Evolutionary conservation across 768 basidiomycete species (phyloP).

Genomic region (Sarcomyxa edulis): DNA sequence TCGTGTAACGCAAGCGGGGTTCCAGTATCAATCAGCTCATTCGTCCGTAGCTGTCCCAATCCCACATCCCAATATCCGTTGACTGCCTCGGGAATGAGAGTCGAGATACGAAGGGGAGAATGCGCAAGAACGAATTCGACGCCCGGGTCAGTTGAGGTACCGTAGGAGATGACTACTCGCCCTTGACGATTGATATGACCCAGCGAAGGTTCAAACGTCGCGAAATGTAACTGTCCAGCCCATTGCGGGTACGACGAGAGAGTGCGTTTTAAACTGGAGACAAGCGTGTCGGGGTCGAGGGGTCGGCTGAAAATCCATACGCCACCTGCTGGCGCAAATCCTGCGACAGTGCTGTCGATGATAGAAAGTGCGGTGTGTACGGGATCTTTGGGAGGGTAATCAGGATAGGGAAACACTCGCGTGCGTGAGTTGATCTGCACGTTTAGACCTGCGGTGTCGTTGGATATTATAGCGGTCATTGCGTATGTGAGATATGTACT

Average conservation of each 20-base stretch:
- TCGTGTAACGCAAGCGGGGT: conserved; percentile 18
- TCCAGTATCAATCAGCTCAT: conserved; percentile 16
- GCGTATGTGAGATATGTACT: too few relatives aligned
- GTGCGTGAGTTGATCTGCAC: not conserved
- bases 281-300: conserved; percentile 6
- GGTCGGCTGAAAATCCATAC: conserved; percentile 20
- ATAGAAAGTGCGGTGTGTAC: conserved; percentile 17
- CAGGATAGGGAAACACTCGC: not conserved
- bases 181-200: conserved; percentile 20
- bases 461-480: too few relatives aligned
- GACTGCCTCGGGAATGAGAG: conserved; percentile 6
- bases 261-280: conserved; percentile 13
- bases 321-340: conserved; percentile 19
- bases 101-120: conserved; percentile 9
- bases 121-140: conserved; percentile 22
- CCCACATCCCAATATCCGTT: not conserved
- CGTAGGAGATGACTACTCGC: conserved; percentile 21
- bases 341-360: conserved; percentile 21
- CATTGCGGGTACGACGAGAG: conserved; percentile 26
- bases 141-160: conserved; percentile 20
- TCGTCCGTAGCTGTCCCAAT: not conserved
- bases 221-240: conserved; percentile 22
- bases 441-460: too few relatives aligned
- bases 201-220: conserved; percentile 9
- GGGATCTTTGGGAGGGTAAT: not conserved